A percentile compares a stretch with the other conserved stretches of the same genome.
Evolutionary conservation across 805 yeast species (phyloP).

Genomic region (Metschnikowia koreensis): DNA sequence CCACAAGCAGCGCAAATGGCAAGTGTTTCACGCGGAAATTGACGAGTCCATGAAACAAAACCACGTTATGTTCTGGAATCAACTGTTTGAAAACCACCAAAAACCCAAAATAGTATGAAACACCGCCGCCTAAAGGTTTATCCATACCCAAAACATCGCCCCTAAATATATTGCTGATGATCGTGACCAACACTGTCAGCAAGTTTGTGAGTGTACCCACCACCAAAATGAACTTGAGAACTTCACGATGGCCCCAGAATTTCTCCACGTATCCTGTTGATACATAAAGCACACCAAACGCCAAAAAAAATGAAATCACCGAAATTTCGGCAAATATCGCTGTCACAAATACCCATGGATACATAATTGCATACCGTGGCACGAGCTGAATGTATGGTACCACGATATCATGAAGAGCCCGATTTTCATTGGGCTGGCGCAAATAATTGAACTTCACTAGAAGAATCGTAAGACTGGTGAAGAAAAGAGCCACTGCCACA

Average conservation of each 20-base stretch:
- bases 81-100: constrained; percentile 56
- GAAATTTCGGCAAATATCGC: constrained; percentile 65
- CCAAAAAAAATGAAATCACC: constrained; percentile 43
- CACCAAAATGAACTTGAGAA: constrained; percentile 49
- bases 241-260: constrained; percentile 52
- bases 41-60: constrained; percentile 43
- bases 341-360: constrained; percentile 65
- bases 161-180: constrained; percentile 34
- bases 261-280: constrained; percentile 48
- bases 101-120: constrained; percentile 52
- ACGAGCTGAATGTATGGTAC: constrained; percentile 64
- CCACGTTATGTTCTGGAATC: constrained; percentile 56
- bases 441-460: constrained; percentile 34
- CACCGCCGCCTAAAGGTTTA: constrained; percentile 51
- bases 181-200: constrained; percentile 43
- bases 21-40: constrained; percentile 59
- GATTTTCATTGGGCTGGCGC: constrained; percentile 7
- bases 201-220: constrained; percentile 58
- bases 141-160: constrained; percentile 38
- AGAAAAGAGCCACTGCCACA: constrained; percentile 38
- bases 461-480: constrained; percentile 42
- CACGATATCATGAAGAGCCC: constrained; percentile 35
- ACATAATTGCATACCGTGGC: constrained; percentile 51
- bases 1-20: constrained; percentile 46
- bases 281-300: constrained; percentile 34